Conservation (phyloP, 306 rosid species). For the Ormosia semicastrata region DNA sequence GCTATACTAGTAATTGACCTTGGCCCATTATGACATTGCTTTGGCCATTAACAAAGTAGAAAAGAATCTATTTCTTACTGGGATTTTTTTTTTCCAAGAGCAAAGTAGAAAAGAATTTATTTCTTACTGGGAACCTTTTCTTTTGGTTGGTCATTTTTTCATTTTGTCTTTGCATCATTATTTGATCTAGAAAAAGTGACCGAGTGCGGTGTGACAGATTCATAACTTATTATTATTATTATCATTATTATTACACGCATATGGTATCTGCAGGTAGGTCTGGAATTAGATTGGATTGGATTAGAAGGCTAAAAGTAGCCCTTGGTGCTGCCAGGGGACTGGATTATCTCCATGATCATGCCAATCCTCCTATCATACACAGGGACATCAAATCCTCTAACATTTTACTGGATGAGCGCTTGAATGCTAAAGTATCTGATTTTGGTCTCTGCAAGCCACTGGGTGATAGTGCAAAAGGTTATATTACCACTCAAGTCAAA, state of each 20-base stretch:
- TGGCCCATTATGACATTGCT: too few species aligned
- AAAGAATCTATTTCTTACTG: background rate
- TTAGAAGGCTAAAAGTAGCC: constrained; percentile 57
- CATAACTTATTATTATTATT: background rate
- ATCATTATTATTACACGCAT: background rate
- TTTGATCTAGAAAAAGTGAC: background rate
- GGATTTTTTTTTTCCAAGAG: background rate
- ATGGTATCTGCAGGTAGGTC: constrained; percentile 48
- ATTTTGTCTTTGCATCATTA: background rate
- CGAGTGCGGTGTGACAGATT: background rate
- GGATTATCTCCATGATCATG: constrained; percentile 74
- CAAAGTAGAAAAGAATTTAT: background rate
- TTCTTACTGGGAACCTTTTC: background rate
- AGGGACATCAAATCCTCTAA: constrained; percentile 84
- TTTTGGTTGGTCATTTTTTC: background rate
- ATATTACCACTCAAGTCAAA: constrained; percentile 75
- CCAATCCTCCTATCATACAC: constrained; percentile 78
- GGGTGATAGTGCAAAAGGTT: constrained; percentile 49
- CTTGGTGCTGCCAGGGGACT: constrained; percentile 81
- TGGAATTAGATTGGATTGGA: constrained; percentile 68
- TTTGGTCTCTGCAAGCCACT: constrained; percentile 82
- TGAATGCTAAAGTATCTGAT: constrained; percentile 76
- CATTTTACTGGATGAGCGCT: constrained; percentile 62
- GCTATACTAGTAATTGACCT: too few species aligned
- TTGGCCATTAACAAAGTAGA: background rate